A percentile compares a stretch with the other conserved stretches of the same genome.
Evolutionary conservation across 1,284 basidiomycete genomes (phyloP).

Genomic region (Moniliella sp.): DNA sequence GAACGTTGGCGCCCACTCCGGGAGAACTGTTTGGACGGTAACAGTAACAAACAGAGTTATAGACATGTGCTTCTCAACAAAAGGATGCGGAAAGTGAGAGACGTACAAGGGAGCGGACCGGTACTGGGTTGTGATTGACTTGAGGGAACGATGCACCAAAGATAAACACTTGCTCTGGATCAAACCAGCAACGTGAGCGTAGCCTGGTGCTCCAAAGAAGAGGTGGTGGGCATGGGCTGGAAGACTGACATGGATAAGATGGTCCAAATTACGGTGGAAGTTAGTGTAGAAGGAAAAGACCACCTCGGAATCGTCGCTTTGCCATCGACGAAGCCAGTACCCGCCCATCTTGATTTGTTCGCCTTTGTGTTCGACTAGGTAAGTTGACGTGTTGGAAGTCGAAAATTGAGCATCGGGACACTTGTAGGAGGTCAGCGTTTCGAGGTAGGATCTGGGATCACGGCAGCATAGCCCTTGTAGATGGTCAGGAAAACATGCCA

Average conservation of each 20-base stretch:
- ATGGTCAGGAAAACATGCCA: slow-evolving; percentile 10
- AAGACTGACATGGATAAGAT: too few species aligned
- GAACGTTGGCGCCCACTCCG: slow-evolving; percentile 25
- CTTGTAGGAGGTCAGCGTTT: slow-evolving; percentile 6
- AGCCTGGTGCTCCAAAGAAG: slow-evolving; percentile 28
- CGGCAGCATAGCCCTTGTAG: slow-evolving; percentile 20
- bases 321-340: slow-evolving; percentile 28
- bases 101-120: slow-evolving; percentile 25
- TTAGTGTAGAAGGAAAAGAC: slow-evolving; percentile 27
- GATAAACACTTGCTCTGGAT: slow-evolving; percentile 26
- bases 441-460: slow-evolving; percentile 20
- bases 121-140: slow-evolving; percentile 27
- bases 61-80: too few species aligned
- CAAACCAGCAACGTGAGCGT: slow-evolving; percentile 23
- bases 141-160: slow-evolving; percentile 21
- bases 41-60: too few species aligned
- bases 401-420: too few species aligned
- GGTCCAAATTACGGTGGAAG: slow-evolving; percentile 20
- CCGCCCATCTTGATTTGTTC: slow-evolving; percentile 29
- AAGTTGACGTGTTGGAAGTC: too few species aligned
- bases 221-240: too few species aligned
- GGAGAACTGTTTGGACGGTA: too few species aligned
- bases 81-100: too few species aligned
- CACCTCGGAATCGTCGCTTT: slow-evolving; percentile 28
- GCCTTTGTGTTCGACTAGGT: slow-evolving; percentile 19